Conservation (phyloP, 306 rosid species). For the Vachellia collinsii region DNA sequence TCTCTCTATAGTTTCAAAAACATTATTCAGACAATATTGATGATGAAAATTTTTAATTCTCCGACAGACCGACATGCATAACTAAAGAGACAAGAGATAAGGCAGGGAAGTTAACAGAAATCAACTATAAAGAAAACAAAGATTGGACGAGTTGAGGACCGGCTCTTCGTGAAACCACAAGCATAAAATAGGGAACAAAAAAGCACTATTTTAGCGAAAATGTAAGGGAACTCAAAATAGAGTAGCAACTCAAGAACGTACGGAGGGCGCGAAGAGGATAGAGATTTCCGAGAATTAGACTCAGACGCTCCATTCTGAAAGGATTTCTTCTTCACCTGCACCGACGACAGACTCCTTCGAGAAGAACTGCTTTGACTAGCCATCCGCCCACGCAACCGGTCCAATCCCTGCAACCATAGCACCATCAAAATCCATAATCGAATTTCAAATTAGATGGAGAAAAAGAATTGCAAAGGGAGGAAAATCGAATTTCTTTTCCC, state of each 20-base stretch:
- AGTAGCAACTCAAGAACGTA: conserved; percentile 39
- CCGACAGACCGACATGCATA: not conserved
- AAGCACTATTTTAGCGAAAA: not conserved
- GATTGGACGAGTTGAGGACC: not conserved
- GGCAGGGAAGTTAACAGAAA: not conserved
- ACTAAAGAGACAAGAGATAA: not conserved
- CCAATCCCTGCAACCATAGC: conserved; percentile 39
- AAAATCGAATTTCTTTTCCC: not conserved
- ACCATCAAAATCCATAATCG: not conserved
- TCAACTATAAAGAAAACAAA: not conserved
- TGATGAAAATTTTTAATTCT: not conserved
- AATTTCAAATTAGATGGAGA: not conserved
- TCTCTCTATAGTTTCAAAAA: not conserved
- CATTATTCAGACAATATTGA: conserved; percentile 4
- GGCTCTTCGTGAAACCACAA: not conserved
- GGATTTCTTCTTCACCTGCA: conserved; percentile 50
- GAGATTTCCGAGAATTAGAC: conserved; percentile 56
- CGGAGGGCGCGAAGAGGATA: conserved; percentile 59
- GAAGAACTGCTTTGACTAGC: conserved; percentile 73
- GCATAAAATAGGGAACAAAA: not conserved
- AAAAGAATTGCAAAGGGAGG: not conserved
- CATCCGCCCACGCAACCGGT: conserved; percentile 48
- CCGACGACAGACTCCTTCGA: conserved; percentile 67
- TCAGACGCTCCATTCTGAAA: conserved; percentile 56
- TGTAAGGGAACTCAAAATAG: not conserved